phyloP scores from a whole-genome alignment of 139 green algal species.

The Micractinium sp. region DNA sequence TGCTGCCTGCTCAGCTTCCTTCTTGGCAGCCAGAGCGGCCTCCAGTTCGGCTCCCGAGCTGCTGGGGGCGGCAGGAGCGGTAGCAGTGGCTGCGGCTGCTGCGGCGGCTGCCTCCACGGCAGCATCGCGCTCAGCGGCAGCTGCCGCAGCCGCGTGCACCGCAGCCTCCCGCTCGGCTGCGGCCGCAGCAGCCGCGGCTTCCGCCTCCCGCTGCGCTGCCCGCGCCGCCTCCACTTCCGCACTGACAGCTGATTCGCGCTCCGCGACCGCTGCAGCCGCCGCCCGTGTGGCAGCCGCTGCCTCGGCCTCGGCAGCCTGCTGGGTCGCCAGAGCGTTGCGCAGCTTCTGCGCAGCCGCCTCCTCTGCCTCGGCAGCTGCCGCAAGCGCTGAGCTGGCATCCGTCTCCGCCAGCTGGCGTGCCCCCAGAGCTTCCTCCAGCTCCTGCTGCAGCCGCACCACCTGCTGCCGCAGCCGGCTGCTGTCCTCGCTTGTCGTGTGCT shows the following conservation, averaged over 20 bases:
- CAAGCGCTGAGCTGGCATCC: not conserved
- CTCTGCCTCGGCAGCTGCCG: not conserved
- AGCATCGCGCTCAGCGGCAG: not conserved
- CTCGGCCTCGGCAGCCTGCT: not conserved
- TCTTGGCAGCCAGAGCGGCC: not conserved
- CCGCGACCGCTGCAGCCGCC: not conserved
- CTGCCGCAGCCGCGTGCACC: not conserved
- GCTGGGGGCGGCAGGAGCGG: not conserved
- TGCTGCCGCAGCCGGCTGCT: not conserved
- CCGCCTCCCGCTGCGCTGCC: not conserved
- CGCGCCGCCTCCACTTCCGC: not conserved
- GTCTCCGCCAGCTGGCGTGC: not conserved
- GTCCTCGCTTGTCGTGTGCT: not conserved
- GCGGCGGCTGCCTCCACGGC: not conserved
- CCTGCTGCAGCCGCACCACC: constrained; percentile 3
- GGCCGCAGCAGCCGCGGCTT: not conserved
- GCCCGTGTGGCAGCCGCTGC: not conserved
- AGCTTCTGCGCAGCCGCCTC: not conserved
- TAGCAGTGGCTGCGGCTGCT: not conserved
- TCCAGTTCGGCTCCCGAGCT: not conserved
- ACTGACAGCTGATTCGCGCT: not conserved
- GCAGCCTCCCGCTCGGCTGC: not conserved
- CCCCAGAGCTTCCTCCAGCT: constrained; percentile 1
- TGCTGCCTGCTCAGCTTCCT: not conserved
- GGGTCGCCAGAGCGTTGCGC: not conserved